A percentile compares a stretch with the other conserved stretches of the same genome.
These are phyloP conservation scores for Candida tammaniensis DNA, from an alignment of 805 yeast genomes.

Conservation along the genomic window DNA sequence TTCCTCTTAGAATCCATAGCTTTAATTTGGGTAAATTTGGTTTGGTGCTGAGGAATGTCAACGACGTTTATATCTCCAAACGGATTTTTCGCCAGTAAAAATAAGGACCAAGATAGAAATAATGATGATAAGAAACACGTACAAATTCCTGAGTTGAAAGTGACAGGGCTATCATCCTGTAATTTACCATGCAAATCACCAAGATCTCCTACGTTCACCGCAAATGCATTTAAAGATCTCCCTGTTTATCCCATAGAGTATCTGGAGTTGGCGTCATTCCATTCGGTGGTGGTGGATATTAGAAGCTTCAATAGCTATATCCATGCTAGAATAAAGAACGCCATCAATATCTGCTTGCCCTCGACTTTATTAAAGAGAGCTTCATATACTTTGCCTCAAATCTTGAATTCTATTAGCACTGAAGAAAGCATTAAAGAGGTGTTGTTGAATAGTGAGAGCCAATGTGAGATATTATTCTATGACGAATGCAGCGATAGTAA, in stretches of 20 bases:
- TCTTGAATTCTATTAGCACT: conserved; percentile 30
- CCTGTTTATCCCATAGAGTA: background rate
- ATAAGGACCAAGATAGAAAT: background rate
- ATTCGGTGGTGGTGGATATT: conserved; percentile 30
- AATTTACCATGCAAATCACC: conserved; percentile 3
- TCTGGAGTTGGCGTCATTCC: background rate
- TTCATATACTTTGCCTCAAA: conserved; percentile 29
- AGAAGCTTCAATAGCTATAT: conserved; percentile 38
- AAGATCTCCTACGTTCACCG: conserved; percentile 5
- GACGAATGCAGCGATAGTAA: conserved; percentile 25
- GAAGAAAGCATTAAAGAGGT: conserved; percentile 18
- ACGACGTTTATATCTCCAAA: conserved; percentile 3
- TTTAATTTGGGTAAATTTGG: too few species aligned
- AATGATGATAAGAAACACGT: conserved; percentile 1
- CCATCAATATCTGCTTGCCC: conserved; percentile 43
- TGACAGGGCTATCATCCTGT: background rate
- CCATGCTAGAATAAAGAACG: conserved; percentile 23
- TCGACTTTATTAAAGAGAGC: conserved; percentile 42
- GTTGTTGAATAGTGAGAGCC: conserved; percentile 16
- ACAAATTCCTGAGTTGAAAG: conserved; percentile 5
- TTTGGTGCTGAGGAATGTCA: conserved; percentile 3
- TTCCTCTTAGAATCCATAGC: too few species aligned
- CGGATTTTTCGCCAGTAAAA: background rate
- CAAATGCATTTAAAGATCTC: conserved; percentile 3
- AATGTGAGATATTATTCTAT: conserved; percentile 30